Evolutionary conservation across 345 rosid genomes (phyloP).

Genomic region (Lepidium aucheri): DNA sequence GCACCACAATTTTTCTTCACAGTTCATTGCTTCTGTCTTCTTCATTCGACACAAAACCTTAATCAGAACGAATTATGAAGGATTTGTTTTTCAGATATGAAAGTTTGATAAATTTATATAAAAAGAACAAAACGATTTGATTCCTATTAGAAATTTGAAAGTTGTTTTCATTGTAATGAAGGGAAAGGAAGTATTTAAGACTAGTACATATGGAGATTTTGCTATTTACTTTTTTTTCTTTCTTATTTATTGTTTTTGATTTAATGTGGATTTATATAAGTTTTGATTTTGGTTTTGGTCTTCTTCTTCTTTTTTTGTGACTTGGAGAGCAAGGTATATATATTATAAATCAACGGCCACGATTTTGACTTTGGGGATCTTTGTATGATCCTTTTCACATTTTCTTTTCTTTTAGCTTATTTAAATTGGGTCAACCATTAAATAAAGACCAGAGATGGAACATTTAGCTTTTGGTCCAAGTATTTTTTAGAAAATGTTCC

Average conservation of each 20-base stretch:
- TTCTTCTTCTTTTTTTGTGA: not conserved
- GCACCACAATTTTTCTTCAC: constrained; percentile 14
- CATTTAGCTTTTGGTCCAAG: constrained; percentile 1
- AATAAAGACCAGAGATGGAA: not conserved
- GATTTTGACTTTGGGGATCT: not conserved
- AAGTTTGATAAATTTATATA: not conserved
- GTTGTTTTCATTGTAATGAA: not conserved
- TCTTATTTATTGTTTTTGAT: not conserved
- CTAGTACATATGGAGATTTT: not conserved
- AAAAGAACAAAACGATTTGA: not conserved
- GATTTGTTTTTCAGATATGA: not conserved
- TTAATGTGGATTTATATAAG: not conserved
- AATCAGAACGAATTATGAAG: not conserved
- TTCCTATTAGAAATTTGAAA: not conserved
- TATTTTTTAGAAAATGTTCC: not conserved
- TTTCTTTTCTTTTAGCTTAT: not conserved
- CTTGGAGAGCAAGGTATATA: not conserved
- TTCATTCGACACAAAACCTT: too few species aligned
- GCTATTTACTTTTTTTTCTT: not conserved
- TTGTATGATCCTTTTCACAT: not conserved
- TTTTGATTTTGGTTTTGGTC: not conserved
- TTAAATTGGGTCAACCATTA: not conserved
- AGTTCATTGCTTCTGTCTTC: not conserved
- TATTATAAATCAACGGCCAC: not conserved
- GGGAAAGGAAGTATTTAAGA: not conserved